Percentiles rank a stretch among this genome's conserved stretches.
Evolutionary conservation across 768 basidiomycete genomes (phyloP).

Genomic region (Mrakia frigida): DNA sequence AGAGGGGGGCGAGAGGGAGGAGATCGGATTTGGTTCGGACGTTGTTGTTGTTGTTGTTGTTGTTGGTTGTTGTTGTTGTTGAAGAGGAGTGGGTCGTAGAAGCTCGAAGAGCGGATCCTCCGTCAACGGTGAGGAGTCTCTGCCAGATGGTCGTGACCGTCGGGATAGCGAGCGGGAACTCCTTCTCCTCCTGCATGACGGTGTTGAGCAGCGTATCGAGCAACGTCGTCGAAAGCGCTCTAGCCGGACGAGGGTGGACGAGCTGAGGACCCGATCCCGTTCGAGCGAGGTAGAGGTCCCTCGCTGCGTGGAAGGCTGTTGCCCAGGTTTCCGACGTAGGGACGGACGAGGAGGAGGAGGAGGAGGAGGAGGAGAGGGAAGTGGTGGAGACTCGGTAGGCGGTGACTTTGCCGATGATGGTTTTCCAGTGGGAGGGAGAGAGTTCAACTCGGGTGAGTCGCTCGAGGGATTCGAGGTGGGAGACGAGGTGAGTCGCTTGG

Average conservation of each 20-base stretch:
- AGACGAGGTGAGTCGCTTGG: neutral
- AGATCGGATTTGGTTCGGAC: too few relatives aligned
- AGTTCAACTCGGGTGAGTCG: neutral
- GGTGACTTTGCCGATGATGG: neutral
- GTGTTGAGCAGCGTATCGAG: neutral
- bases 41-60: neutral
- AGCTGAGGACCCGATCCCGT: neutral
- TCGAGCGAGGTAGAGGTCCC: neutral
- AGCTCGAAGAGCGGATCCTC: neutral
- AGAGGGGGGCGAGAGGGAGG: neutral
- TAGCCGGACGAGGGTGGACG: neutral
- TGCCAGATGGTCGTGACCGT: neutral
- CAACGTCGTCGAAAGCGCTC: neutral
- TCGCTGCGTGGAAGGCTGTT: neutral
- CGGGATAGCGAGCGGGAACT: neutral
- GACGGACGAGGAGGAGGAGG: neutral
- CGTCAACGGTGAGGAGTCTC: neutral
- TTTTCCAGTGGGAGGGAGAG: neutral
- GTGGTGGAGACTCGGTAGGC: neutral
- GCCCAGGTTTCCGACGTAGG: neutral
- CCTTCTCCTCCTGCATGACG: too few relatives aligned
- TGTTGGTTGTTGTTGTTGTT: neutral
- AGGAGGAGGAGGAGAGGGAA: neutral
- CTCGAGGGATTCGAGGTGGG: slow-evolving; percentile 1
- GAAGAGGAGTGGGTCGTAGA: neutral